Base-by-base conservation (phyloP, 179 eudicot genomes). In the Pouteria campechiana region DNA sequence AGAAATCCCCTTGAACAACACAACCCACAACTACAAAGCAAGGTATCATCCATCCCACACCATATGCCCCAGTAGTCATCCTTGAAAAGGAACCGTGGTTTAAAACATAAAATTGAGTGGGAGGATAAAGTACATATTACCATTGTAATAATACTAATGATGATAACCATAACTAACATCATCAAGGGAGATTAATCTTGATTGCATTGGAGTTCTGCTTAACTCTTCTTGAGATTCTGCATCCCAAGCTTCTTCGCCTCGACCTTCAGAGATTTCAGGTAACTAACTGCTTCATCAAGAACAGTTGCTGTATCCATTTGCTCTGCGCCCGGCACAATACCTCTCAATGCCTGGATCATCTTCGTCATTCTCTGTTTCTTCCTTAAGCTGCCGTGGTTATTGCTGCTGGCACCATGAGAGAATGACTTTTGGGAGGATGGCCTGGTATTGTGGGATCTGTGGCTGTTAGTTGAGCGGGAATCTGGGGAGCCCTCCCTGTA, bases 201-300 rank as follows among this genome's bases (percentile, higher is more conserved):
- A n/a, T n/a, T n/a, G n/a, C n/a, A n/a, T n/a, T n/a, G n/a, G n/a
- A n/a, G n/a, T n/a, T n/a, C n/a, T n/a, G n/a, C n/a, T n/a, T n/a
- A n/a, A n/a, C n/a, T n/a, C n/a, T n/a, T 31, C 25, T 50, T 42
- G 44, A 50, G 33, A 41, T 58, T 62, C 32, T 31, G 59, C 6
- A 56, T 58, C 32, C 81, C 90, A 25, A 73, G 57, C 53, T 70
- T 68, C 72, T 64, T 47, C 17, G 48, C 78, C 59, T 73, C 78
- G 10, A 58, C 70, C 58, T 69, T 74, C 34, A 77, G 72, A 12
- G 79, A 69, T 52, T 77, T 77, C 21, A 81, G 76, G 58, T 81
- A 68, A 50, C 59, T 55, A 17, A 77, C 90, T 58, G 81, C 81
- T 68, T 72, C 90, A 44, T 81, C 90, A 56, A 81, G 69, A 44